These are phyloP conservation scores for Colletotrichum sp. DNA, from an alignment of 2,329 filamentous ascomycete species.

Conservation along the genomic window DNA sequence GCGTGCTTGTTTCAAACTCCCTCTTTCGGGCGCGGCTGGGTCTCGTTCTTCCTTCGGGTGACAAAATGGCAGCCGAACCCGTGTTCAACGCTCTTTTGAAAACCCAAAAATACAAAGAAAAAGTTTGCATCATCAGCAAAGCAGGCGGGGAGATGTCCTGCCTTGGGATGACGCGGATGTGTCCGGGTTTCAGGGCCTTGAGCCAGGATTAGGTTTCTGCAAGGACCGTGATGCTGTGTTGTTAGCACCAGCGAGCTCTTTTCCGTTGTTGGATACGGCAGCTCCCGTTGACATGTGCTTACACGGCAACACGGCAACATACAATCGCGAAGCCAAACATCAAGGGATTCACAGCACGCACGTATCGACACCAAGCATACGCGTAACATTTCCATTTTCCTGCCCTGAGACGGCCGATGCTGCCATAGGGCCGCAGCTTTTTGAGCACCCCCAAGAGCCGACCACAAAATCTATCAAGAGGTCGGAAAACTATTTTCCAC, in stretches of 20 bases:
- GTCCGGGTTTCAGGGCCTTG: neutral
- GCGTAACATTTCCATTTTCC: constrained; percentile 24
- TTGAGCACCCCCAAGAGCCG: neutral
- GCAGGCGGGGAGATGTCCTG: neutral
- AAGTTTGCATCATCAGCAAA: neutral
- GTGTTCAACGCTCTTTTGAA: neutral
- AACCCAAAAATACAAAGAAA: neutral
- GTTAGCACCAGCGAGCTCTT: neutral
- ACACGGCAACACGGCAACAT: neutral
- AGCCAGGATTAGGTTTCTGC: neutral
- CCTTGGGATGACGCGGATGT: neutral
- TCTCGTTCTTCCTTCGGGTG: neutral
- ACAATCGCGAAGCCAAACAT: neutral
- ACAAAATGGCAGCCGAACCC: neutral
- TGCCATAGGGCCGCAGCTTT: constrained; percentile 3
- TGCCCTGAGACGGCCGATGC: constrained; percentile 15
- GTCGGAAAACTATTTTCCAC: constrained; percentile 4
- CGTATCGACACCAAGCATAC: neutral
- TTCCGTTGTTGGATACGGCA: neutral
- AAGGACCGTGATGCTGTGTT: neutral
- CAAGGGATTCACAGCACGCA: neutral
- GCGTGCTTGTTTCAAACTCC: neutral
- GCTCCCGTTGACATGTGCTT: neutral
- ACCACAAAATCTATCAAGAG: constrained; percentile 16
- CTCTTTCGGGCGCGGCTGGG: neutral